Base-by-base conservation (phyloP, 108 stramenopile genomes). In the Cyclotella atomus region DNA sequence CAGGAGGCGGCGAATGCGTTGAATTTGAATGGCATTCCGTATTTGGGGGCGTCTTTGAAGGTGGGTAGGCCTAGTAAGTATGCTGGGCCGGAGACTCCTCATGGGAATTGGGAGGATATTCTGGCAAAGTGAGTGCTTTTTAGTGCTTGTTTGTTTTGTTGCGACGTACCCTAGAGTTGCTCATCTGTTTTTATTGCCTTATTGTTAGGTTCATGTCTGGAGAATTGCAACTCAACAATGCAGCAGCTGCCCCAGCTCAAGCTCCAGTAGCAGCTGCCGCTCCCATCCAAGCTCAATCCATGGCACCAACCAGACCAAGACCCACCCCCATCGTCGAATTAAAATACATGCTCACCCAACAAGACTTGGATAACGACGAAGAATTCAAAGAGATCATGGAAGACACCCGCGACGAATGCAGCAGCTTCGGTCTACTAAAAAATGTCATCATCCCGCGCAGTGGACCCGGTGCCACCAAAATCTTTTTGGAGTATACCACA, bases 31-130 rank as follows among this genome's bases (percentile, higher is more conserved):
- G 92, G 94, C 61, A 97, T 98, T 65, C 96, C 96, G 0, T 98
- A 91, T 81, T 76, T 96, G 85, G 97, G 96, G 45, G 74, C 91
- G 47, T 78, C 83, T 52, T 78, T 98, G 6, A 83, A 94, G 17
- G 91, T 98, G 12, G 91, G 91, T 52, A 76, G 97, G 52, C 97
- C 97, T 12, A 87, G 90, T 47, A 98, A 97, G 67, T 98, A 95
- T 81, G 89, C 83, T 21, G 96, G 97, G 10, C 88, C 90, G 8
- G 76, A 87, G 17, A 96, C 92, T 53, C 84, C 86, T 34, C 94
- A 95, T 73, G 89, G 91, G 24, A 96, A 95, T 76, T 97, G 97
- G 97, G 93, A 95, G 54, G 97, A 97, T 63, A 92, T 97, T 50
- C 70, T 97, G 43, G 96, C 95, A 46, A 91, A 92, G 77, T 91